Evolutionary conservation across 352 stramenopile species (phyloP), one percentile per base, ranked within the genome.

Genomic region (Phytophthora hybrid): DNA sequence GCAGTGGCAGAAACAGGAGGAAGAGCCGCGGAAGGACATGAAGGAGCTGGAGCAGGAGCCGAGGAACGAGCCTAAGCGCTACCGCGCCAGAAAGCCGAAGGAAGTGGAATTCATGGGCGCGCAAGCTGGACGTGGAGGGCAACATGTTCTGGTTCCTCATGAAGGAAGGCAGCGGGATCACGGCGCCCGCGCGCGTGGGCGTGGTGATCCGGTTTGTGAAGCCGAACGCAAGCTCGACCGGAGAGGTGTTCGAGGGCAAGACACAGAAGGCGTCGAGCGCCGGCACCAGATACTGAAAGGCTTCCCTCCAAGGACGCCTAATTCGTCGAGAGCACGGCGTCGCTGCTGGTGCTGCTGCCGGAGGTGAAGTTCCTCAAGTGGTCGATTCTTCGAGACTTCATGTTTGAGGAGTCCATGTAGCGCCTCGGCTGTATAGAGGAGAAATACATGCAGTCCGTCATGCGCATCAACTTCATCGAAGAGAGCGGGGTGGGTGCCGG

Each of bases 401-500:
- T 94, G 52, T 69, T 93, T 21, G 80, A 91, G 44, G 81, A 93
- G 56, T 92, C 87, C 7, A 81, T 94, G 59, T 79, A 93, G 18
- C 80, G 83, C 23, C 53, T 96, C 4, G 69, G 75, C 0, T 88
- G 75, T 31, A 83, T 95, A 46, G 67, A 88, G 5, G 74, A 85
- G 23, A 80, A 79, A 39, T 78, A 90, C 29, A 82, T 89, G 34
- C 83, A 76, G 21, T 87, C 81, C 0, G 80, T 82, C 5, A 87
- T 96, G 61, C 84, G 88, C 16, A 85, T 97, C 39, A 83, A 95
- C 31, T 98, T 97, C 55, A 63, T 89, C 1, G 81, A 88, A 16
- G 92, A 98, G 67, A 88, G 76, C 18, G 92, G 92, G 5, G 78
- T 96, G 16, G 92, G 97, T 59, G 92, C 92, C 1, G 92, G 91